These are phyloP conservation scores for Phytophthora brassicae DNA, from an alignment of 352 stramenopile genomes.

Conservation along the genomic window DNA sequence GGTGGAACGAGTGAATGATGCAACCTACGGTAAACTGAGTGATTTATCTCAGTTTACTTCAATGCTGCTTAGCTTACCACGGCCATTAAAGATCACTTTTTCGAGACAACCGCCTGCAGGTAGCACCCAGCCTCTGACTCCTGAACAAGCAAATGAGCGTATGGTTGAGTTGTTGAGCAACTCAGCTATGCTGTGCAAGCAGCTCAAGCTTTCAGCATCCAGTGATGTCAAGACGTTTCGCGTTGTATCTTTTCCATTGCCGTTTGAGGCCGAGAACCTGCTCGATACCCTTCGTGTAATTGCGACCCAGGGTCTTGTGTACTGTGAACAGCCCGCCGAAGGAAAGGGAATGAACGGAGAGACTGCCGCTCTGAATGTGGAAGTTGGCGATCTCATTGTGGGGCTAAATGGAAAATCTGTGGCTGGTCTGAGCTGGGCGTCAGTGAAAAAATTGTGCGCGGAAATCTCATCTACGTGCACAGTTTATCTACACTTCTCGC, in stretches of 20 bases:
- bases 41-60: conserved; percentile 86
- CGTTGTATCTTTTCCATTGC: conserved; percentile 34
- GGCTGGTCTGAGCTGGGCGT: conserved; percentile 44
- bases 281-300: conserved; percentile 40
- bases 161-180: conserved; percentile 30
- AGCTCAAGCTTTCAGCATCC: conserved; percentile 24
- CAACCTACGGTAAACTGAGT: conserved; percentile 54
- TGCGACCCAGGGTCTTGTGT: conserved; percentile 36
- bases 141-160: conserved; percentile 15
- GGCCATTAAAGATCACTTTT: conserved; percentile 69
- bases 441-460: conserved; percentile 40
- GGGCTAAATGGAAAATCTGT: conserved; percentile 63
- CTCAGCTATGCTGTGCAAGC: conserved; percentile 28
- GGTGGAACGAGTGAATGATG: conserved; percentile 74
- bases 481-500: conserved; percentile 57
- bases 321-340: conserved; percentile 29
- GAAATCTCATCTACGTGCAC: conserved; percentile 33
- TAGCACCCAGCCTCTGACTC: neutral
- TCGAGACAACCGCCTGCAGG: conserved; percentile 33
- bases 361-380: conserved; percentile 14
- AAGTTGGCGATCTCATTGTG: conserved; percentile 58
- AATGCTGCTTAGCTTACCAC: conserved; percentile 59
- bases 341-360: conserved; percentile 6
- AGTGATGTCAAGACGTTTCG: conserved; percentile 44
- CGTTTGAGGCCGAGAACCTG: conserved; percentile 46